Evolutionary conservation across 352 stramenopile species (phyloP).

Genomic region (Phytophthora agathidicida): DNA sequence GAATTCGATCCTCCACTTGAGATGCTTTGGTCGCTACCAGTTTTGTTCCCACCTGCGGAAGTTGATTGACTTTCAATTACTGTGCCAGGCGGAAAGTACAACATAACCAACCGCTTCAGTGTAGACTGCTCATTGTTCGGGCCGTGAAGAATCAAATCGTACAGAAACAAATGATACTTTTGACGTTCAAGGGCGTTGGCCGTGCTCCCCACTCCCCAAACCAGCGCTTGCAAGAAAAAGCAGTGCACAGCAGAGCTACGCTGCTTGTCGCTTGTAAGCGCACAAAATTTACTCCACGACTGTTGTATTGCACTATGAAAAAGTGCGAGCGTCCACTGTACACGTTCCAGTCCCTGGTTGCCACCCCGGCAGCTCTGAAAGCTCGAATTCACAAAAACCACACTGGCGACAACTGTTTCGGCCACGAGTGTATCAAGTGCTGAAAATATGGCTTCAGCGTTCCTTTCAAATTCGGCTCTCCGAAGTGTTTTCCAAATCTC

Average conservation of each 20-base stretch:
- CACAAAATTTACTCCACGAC: constrained; percentile 60
- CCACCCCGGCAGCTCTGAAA: constrained; percentile 32
- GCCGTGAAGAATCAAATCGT: constrained; percentile 58
- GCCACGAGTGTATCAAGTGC: constrained; percentile 47
- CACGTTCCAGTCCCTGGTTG: constrained; percentile 6
- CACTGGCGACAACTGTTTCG: constrained; percentile 45
- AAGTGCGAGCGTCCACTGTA: constrained; percentile 44
- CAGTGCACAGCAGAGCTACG: constrained; percentile 62
- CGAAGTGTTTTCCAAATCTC: constrained; percentile 49
- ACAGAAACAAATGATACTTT: constrained; percentile 72
- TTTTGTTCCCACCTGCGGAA: constrained; percentile 22
- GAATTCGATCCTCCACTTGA: background rate
- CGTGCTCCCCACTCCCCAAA: constrained; percentile 77
- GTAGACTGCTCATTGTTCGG: constrained; percentile 50
- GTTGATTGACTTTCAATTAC: background rate
- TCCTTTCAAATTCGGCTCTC: constrained; percentile 29
- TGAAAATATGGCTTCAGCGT: constrained; percentile 43
- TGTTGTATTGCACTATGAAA: constrained; percentile 59
- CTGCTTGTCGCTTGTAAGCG: constrained; percentile 69
- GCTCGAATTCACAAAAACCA: constrained; percentile 49
- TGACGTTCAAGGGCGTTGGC: constrained; percentile 46
- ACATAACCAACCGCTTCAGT: constrained; percentile 55
- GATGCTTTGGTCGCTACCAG: background rate
- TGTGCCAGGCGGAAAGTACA: constrained; percentile 58
- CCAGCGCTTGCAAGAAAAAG: constrained; percentile 70